Evolutionary conservation across 176 grass and related monocot species (phyloP).

Genomic region (Zea luxurians): DNA sequence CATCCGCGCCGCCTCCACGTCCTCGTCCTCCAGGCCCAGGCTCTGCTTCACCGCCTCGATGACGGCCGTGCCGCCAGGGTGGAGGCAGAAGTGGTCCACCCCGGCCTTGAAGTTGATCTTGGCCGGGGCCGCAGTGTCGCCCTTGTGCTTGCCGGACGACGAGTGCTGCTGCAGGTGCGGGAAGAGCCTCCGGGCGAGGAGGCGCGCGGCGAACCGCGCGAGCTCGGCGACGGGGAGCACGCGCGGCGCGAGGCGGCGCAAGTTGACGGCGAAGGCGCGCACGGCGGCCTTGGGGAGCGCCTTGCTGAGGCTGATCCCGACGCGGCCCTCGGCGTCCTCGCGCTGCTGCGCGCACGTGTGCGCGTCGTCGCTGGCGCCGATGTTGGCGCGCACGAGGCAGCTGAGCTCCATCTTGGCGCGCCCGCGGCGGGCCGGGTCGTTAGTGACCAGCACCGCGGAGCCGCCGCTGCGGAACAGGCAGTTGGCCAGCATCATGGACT

Average conservation of each 20-base stretch:
- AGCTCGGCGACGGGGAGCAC: constrained; percentile 58
- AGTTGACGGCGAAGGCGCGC: constrained; percentile 57
- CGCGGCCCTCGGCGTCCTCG: constrained; percentile 55
- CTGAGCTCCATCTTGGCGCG: constrained; percentile 63
- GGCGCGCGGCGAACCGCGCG: constrained; percentile 34
- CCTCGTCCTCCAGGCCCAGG: constrained; percentile 50
- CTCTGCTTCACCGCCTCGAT: constrained; percentile 55
- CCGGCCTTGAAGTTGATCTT: constrained; percentile 57
- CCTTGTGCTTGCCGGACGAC: not conserved
- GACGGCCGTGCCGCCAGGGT: constrained; percentile 63
- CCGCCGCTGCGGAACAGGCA: constrained; percentile 67
- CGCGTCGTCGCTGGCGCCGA: constrained; percentile 55
- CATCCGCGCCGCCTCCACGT: constrained; percentile 67
- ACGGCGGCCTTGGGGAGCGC: constrained; percentile 64
- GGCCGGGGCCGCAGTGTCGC: not conserved
- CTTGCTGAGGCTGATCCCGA: constrained; percentile 70
- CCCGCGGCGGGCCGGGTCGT: constrained; percentile 40
- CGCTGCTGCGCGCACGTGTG: constrained; percentile 54
- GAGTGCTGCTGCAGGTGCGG: not conserved
- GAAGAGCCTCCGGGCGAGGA: not conserved
- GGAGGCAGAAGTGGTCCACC: constrained; percentile 74
- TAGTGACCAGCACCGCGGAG: constrained; percentile 51
- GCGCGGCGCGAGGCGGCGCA: constrained; percentile 51
- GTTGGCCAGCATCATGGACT: constrained; percentile 85
- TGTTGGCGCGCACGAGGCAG: constrained; percentile 56